Conservation (phyloP, 345 rosid genomes). For the Euclidium syriacum region DNA sequence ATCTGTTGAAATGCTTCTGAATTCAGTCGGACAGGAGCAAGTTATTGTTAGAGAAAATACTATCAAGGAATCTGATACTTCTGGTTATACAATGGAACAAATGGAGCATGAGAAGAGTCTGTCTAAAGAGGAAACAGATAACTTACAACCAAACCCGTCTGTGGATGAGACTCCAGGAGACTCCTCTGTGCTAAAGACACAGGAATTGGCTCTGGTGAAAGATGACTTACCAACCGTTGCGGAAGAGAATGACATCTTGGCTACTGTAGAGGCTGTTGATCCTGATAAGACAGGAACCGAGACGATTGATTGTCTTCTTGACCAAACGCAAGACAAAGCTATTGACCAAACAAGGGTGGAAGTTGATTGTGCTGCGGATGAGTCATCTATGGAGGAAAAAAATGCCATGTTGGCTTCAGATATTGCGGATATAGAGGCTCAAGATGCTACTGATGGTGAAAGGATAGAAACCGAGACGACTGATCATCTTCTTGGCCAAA, state of each 20-base stretch:
- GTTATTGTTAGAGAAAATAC: conserved; percentile 39
- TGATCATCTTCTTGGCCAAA: conserved; percentile 27
- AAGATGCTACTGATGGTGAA: conserved; percentile 20
- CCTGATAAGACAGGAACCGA: conserved; percentile 27
- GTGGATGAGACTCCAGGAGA: conserved; percentile 34
- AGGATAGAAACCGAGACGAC: conserved; percentile 16
- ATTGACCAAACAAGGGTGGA: too few relatives aligned
- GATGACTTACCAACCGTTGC: conserved; percentile 31
- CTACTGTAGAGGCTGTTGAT: conserved; percentile 29
- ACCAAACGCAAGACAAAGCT: too few relatives aligned
- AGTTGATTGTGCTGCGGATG: conserved; percentile 25
- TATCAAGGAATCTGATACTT: conserved; percentile 51
- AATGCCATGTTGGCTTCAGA: conserved; percentile 22
- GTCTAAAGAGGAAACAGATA: conserved; percentile 34
- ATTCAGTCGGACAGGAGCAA: conserved; percentile 94
- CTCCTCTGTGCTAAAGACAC: conserved; percentile 33
- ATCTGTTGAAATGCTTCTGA: conserved; percentile 91
- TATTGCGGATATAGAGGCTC: conserved; percentile 16
- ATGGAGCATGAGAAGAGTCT: conserved; percentile 50
- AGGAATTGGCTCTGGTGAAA: conserved; percentile 38
- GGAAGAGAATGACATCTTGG: conserved; percentile 30
- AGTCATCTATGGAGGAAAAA: conserved; percentile 29
- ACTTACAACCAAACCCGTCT: conserved; percentile 33
- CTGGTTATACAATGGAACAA: conserved; percentile 57
- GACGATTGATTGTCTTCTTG: conserved; percentile 25